Conservation (phyloP, 768 basidiomycete genomes). For the Naganishia friedmannii region DNA sequence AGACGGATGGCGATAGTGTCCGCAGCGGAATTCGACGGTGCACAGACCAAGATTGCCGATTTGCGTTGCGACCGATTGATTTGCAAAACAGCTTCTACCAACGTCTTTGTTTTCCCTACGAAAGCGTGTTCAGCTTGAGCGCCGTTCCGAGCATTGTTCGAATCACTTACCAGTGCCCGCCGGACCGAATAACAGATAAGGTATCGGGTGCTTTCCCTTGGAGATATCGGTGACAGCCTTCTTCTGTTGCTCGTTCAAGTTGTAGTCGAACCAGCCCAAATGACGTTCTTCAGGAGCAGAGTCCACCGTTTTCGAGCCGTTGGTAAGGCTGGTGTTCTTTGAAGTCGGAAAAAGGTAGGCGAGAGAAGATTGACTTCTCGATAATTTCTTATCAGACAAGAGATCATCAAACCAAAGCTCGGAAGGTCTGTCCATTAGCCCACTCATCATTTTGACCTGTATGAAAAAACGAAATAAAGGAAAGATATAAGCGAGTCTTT, state of each 20-base stretch:
- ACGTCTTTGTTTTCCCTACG: constrained; percentile 43
- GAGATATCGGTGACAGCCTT: constrained; percentile 41
- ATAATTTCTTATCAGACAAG: constrained; percentile 2
- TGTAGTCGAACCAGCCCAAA: constrained; percentile 38
- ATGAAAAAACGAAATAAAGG: neutral
- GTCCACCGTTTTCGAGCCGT: neutral
- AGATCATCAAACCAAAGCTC: constrained; percentile 14
- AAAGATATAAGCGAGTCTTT: neutral
- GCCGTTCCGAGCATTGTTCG: neutral
- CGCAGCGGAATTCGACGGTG: constrained; percentile 51
- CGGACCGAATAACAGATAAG: constrained; percentile 51
- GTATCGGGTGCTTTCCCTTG: constrained; percentile 34
- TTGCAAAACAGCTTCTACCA: constrained; percentile 49
- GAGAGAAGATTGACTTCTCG: neutral
- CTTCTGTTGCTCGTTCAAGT: constrained; percentile 49
- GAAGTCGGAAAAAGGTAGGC: constrained; percentile 46
- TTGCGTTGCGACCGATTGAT: constrained; percentile 41
- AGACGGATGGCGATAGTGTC: constrained; percentile 51
- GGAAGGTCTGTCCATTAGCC: neutral
- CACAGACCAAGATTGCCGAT: constrained; percentile 47
- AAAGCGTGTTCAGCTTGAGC: neutral
- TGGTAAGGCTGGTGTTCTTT: constrained; percentile 12
- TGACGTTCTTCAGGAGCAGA: neutral
- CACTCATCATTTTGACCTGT: constrained; percentile 17
- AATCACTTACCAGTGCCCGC: constrained; percentile 43